Conservation (phyloP, 2,329 filamentous ascomycete species). For the Colletotrichum liriopes region DNA sequence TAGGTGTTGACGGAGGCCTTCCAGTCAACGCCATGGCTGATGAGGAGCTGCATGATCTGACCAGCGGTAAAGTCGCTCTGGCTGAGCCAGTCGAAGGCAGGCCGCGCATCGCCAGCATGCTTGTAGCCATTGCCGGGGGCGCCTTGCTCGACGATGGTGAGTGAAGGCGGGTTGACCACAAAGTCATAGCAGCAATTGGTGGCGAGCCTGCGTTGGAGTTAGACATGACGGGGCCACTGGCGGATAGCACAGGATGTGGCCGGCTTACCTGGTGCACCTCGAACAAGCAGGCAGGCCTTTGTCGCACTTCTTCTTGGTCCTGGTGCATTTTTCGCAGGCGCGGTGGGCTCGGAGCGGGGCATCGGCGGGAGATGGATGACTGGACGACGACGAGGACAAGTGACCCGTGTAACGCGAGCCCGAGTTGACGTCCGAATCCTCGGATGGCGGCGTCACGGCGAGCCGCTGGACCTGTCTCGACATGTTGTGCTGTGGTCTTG, state of each 20-base stretch:
- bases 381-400: conserved; percentile 30
- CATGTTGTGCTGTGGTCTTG: conserved; percentile 21
- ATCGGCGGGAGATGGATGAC: conserved; percentile 26
- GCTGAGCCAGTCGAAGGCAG: conserved; percentile 48
- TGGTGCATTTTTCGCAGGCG: conserved; percentile 56
- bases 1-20: conserved; percentile 55
- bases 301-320: conserved; percentile 58
- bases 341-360: conserved; percentile 52
- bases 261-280: conserved; percentile 52
- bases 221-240: not conserved
- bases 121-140: conserved; percentile 46
- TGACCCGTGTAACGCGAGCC: conserved; percentile 31
- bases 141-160: conserved; percentile 50
- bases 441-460: conserved; percentile 40
- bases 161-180: conserved; percentile 54
- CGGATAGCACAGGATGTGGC: not conserved
- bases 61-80: conserved; percentile 53
- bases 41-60: conserved; percentile 58
- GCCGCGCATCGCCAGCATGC: conserved; percentile 14
- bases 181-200: conserved; percentile 55
- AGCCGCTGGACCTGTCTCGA: conserved; percentile 35
- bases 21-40: conserved; percentile 54
- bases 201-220: conserved; percentile 32
- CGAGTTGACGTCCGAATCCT: conserved; percentile 39
- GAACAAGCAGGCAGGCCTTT: conserved; percentile 55